A percentile compares a stretch with the other conserved stretches of the same genome.
These are phyloP conservation scores for Psidium friedrichsthalianum DNA, from an alignment of 345 rosid genomes.

Conservation along the genomic window DNA sequence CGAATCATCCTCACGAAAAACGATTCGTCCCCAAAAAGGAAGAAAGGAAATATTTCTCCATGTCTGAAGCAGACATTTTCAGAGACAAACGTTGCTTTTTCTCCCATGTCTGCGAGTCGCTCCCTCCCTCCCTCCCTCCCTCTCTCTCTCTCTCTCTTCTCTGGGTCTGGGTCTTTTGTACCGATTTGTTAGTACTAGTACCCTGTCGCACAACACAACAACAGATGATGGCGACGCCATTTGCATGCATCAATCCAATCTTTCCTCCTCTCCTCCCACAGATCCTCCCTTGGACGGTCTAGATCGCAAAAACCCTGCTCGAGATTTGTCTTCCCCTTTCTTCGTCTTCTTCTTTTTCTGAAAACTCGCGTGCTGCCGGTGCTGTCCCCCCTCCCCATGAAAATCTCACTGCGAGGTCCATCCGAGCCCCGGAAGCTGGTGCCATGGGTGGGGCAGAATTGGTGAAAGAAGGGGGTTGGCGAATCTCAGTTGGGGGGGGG, in stretches of 20 bases:
- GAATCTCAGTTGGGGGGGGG: background rate
- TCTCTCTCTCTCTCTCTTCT: background rate
- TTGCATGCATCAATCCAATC: background rate
- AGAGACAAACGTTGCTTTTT: constrained; percentile 4
- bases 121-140: no score
- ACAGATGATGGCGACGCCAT: constrained; percentile 43
- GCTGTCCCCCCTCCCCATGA: background rate
- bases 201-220: constrained; percentile 17
- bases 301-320: background rate
- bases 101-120: background rate
- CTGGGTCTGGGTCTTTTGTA: background rate
- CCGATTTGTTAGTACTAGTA: background rate
- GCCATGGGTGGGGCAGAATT: constrained; percentile 12
- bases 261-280: background rate
- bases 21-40: background rate
- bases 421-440: background rate
- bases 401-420: background rate
- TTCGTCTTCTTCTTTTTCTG: background rate
- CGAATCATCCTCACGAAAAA: background rate
- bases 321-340: no score
- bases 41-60: background rate
- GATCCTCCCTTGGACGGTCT: background rate
- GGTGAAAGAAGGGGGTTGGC: background rate
- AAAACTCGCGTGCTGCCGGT: background rate
- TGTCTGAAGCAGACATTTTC: background rate